Evolutionary conservation across 2,329 filamentous ascomycete species (phyloP).

Genomic region (Arthrobotrys megalospora): DNA sequence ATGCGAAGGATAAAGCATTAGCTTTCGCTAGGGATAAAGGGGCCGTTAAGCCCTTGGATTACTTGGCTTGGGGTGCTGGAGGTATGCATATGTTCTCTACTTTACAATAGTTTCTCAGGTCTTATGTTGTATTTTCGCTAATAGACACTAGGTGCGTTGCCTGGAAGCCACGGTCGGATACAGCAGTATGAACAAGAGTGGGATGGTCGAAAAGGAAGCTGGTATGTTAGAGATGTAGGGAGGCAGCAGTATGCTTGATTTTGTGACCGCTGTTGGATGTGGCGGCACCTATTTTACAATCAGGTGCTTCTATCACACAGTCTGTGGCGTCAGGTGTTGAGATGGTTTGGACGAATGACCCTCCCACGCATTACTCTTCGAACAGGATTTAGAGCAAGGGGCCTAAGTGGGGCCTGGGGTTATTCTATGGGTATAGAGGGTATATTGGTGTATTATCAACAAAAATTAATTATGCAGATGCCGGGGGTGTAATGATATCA

Average conservation of each 20-base stretch:
- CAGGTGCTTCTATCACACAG: slow-evolving; percentile 10
- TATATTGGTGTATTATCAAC: slow-evolving; percentile 29
- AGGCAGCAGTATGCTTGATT: slow-evolving; percentile 42
- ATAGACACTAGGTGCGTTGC: slow-evolving; percentile 42
- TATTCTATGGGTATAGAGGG: slow-evolving; percentile 27
- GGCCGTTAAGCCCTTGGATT: slow-evolving; percentile 56
- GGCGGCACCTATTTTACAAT: background rate
- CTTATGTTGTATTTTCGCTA: slow-evolving; percentile 15
- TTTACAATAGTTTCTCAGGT: background rate
- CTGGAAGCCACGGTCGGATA: slow-evolving; percentile 51
- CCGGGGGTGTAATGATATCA: slow-evolving; percentile 30
- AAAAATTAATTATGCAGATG: background rate
- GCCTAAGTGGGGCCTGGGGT: background rate
- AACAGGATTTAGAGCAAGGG: background rate
- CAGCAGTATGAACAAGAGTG: slow-evolving; percentile 56
- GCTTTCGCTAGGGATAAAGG: slow-evolving; percentile 54
- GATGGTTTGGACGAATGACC: background rate
- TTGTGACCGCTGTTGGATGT: background rate
- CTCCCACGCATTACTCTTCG: background rate
- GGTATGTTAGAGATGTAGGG: slow-evolving; percentile 53
- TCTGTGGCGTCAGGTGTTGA: slow-evolving; percentile 14
- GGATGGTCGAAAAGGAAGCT: slow-evolving; percentile 57
- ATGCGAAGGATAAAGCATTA: slow-evolving; percentile 56
- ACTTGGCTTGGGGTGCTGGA: slow-evolving; percentile 58
- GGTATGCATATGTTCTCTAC: slow-evolving; percentile 36